Evolutionary conservation across 345 rosid species (phyloP), one percentile per base, ranked within the genome.

Genomic region (Pistacia vera): DNA sequence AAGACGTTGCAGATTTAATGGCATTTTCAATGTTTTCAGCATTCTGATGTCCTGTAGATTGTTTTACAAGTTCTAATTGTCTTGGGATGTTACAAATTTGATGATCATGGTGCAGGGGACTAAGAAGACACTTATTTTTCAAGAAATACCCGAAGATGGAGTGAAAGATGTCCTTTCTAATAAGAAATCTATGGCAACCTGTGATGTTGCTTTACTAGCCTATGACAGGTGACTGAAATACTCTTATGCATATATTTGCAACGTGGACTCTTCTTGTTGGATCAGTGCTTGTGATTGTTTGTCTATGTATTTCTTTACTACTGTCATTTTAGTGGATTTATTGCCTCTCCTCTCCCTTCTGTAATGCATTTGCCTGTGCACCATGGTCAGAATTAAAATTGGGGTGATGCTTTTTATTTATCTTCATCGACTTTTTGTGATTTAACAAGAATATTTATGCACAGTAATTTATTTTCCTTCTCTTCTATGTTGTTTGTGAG

Each of bases 101-200:
- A 73, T 44, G 79, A 33, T 63, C 46, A 62, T 36, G 61, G 74
- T 71, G 8, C 82, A 91, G 97, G 93, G 92, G 14, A 74, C 63
- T 71, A 87, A 83, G 86, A 91, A 85, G 88, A 90, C 93, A 25
- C 91, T 91, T 67, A 81, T 89, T 76, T 78, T 91, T 81, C 88
- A 77, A 69, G 98, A 93, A 79, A 87, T 93, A 78, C 88, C 97
- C 66, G 97, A 90, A 83, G 94, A 85, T 62, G 90, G 84, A 69
- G 85, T 85, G 12, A 84, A 83, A 66, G 80, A 86, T 67, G 30
- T 90, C 61, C 74, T 90, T 12, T 81, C 88, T 14, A 81, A 77
- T 70, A 83, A 83, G 75, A 86, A 90, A 66, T 79, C 86, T 72
- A 78, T 91, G 81, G 89, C 97, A 35, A 81, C 86, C 61, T 88